Percentiles rank a stretch among this genome's conserved stretches.
phyloP scores from a whole-genome alignment of 257 asterid genomes.

The Ilex asprella region DNA sequence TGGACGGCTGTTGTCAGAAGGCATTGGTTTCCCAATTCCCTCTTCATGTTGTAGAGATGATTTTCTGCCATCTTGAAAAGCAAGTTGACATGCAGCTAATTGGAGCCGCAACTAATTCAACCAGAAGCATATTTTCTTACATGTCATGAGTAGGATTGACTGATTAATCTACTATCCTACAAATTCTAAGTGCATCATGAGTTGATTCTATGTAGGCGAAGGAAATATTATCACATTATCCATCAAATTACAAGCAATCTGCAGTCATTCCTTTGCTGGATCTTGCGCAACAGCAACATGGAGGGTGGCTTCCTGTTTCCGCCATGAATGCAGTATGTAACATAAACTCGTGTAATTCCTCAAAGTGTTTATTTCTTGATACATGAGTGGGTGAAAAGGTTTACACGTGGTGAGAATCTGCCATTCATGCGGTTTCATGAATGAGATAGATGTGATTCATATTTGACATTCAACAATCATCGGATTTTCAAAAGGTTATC shows the following conservation, averaged over 20 bases:
- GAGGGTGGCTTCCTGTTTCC: slow-evolving; percentile 99
- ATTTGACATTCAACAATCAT: slow-evolving; percentile 5
- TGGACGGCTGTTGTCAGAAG: not conserved
- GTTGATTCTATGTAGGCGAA: slow-evolving; percentile 47
- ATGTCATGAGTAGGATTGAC: not conserved
- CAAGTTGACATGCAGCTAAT: not conserved
- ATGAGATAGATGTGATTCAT: not conserved
- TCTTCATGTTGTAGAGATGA: not conserved
- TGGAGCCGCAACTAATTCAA: not conserved
- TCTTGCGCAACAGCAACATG: slow-evolving; percentile 97
- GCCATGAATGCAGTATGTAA: slow-evolving; percentile 90
- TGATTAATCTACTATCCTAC: not conserved
- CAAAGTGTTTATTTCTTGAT: not conserved
- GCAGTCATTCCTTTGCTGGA: slow-evolving; percentile 94
- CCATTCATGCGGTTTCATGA: slow-evolving; percentile 2
- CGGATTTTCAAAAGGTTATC: not conserved
- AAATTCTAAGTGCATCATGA: not conserved
- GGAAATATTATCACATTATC: slow-evolving; percentile 85
- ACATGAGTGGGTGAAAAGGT: slow-evolving; percentile 2
- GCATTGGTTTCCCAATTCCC: not conserved
- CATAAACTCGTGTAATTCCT: slow-evolving; percentile 6
- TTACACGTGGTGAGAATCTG: not conserved
- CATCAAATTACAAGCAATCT: slow-evolving; percentile 93
- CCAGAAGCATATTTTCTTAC: not conserved
- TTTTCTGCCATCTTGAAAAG: not conserved